Base-by-base conservation (phyloP, 129 eudicot genomes). In the Chrysanthemum seticuspe region DNA sequence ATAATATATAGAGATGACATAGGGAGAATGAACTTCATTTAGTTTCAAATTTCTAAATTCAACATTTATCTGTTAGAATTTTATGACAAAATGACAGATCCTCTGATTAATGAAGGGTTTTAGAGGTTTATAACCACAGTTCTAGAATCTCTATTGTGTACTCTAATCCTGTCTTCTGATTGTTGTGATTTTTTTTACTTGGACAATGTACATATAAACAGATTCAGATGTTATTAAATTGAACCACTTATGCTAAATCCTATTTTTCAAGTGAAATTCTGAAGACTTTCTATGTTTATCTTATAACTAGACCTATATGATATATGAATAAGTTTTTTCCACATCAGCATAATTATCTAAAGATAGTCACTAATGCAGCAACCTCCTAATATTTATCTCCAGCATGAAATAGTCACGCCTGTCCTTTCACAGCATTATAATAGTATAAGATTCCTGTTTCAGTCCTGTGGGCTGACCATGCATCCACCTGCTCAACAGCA, bases 401-500 rank as follows among this genome's bases (percentile, higher is more conserved):
- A 5, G 47, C 9, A 40, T 40, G 47, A 40, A 1, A 19, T 19
- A 19, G 21, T 19, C 21, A n/a, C n/a, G n/a, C n/a, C 78, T 90
- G 91, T 79, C 97, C 96, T 0, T 97, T 86, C 74, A 86, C 59
- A 49, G 99, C 86, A 85, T 90, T 95, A 85, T 95, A 95, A 80
- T 95, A 95, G 79, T 95, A 95, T 36, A 90, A 81, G 72, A 73
- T 84, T 74, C 99, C 97, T 51, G 91, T 73, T 75, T 85, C 97
- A 73, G 89, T 86, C 85, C 86, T 78, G 79, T 95, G 99, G 16
- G 96, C 94, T 48, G 96, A 88, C 99, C 99, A 95, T 8, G 91
- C 91, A 68, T 90, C 90, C 51, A 79, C 21, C 73, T 84, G 89
- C 59, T 94, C 97, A 73, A 63, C 73, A 44, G 49, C 36, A 44